These are phyloP conservation scores for Trifolium pratense DNA, from an alignment of 306 rosid species.

Conservation along the genomic window DNA sequence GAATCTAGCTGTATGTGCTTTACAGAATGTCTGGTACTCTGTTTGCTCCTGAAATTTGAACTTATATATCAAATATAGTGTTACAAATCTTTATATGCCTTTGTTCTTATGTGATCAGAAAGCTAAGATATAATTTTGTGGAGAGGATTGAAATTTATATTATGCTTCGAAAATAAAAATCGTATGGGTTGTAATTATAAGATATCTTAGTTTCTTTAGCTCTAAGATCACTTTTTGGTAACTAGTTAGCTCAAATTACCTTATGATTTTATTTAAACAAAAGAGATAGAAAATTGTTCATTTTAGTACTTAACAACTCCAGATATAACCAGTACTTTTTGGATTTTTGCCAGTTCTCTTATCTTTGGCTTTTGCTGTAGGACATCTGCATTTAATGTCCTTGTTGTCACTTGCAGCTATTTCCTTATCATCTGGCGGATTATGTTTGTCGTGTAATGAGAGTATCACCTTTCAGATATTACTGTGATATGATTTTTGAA, in stretches of 20 bases:
- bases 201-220: slow-evolving; percentile 1
- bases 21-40: slow-evolving; percentile 38
- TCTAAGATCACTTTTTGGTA: slow-evolving; percentile 26
- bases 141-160: slow-evolving; percentile 27
- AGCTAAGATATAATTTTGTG: neutral
- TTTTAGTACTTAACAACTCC: slow-evolving; percentile 28
- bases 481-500: slow-evolving; percentile 92
- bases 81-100: slow-evolving; percentile 26
- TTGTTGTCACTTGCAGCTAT: slow-evolving; percentile 72
- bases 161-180: slow-evolving; percentile 8
- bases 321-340: slow-evolving; percentile 6
- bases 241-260: neutral
- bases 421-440: slow-evolving; percentile 90
- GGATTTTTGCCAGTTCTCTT: neutral
- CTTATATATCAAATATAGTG: slow-evolving; percentile 16
- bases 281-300: neutral
- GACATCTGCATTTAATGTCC: slow-evolving; percentile 46
- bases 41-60: slow-evolving; percentile 33
- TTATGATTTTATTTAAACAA: neutral
- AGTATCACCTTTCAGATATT: slow-evolving; percentile 91
- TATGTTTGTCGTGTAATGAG: slow-evolving; percentile 95
- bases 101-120: neutral
- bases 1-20: slow-evolving; percentile 78
- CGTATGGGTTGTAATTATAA: neutral
- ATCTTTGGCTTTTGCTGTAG: slow-evolving; percentile 34